Conservation (phyloP, 164 flowering plant genomes). For the Stephania japonica region DNA sequence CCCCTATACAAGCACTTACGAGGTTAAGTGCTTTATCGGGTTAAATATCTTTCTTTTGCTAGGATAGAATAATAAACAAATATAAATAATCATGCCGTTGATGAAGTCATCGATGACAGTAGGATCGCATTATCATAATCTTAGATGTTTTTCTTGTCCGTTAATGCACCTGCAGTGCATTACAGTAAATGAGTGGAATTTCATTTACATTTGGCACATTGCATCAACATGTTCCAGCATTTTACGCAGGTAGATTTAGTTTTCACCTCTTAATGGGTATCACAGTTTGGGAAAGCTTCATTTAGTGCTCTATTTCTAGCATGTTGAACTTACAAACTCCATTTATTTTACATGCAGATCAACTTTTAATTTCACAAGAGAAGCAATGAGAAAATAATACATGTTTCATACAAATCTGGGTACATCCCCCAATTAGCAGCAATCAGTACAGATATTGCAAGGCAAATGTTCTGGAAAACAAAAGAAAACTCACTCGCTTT, state of each 20-base stretch:
- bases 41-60: too few species aligned
- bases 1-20: too few species aligned
- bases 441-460: neutral
- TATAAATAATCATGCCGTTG: too few species aligned
- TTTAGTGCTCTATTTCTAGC: too few species aligned
- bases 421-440: neutral
- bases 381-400: neutral
- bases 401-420: neutral
- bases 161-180: too few species aligned
- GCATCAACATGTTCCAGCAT: neutral
- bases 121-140: too few species aligned
- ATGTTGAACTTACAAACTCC: neutral
- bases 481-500: constrained; percentile 48
- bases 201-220: too few species aligned
- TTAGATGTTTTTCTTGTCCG: too few species aligned
- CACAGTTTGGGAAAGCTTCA: neutral
- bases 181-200: too few species aligned
- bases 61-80: too few species aligned
- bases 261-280: neutral
- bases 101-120: too few species aligned
- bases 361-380: neutral
- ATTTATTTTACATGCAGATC: neutral
- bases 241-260: neutral
- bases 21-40: too few species aligned
- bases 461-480: neutral